Evolutionary conservation across 345 rosid genomes (phyloP).

Genomic region (Citrus maxima): DNA sequence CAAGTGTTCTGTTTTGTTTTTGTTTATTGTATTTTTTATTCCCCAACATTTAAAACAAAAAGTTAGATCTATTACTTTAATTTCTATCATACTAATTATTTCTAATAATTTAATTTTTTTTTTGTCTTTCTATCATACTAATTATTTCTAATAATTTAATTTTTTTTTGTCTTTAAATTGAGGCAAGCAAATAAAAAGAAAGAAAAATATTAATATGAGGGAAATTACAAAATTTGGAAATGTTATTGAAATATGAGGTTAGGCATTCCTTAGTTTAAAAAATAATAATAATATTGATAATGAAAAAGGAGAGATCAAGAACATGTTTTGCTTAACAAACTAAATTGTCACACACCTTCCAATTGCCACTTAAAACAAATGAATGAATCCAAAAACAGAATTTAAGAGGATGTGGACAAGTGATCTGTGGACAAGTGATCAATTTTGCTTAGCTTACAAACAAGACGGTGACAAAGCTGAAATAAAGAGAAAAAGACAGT

Average conservation of each 20-base stretch:
- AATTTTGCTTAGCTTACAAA: constrained; percentile 23
- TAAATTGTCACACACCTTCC: background rate
- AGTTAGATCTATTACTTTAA: background rate
- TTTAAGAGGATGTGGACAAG: constrained; percentile 5
- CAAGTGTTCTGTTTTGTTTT: background rate
- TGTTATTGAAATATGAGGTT: background rate
- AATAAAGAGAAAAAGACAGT: background rate
- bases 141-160: no score
- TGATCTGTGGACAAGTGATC: constrained; percentile 22
- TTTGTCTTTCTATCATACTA: no score
- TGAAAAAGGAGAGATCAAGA: background rate
- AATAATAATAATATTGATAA: background rate
- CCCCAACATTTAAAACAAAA: background rate
- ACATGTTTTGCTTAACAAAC: background rate
- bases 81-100: background rate
- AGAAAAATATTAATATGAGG: background rate
- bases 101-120: background rate
- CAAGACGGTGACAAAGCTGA: constrained; percentile 1
- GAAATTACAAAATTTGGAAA: background rate
- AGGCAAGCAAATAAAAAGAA: background rate
- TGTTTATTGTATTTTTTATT: no score
- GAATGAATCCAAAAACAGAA: background rate
- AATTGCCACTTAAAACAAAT: background rate
- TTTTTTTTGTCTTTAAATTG: background rate
- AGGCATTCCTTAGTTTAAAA: background rate